These are phyloP conservation scores for Aspergillus sp. DNA, from an alignment of 2,329 filamentous ascomycete genomes.

Conservation along the genomic window DNA sequence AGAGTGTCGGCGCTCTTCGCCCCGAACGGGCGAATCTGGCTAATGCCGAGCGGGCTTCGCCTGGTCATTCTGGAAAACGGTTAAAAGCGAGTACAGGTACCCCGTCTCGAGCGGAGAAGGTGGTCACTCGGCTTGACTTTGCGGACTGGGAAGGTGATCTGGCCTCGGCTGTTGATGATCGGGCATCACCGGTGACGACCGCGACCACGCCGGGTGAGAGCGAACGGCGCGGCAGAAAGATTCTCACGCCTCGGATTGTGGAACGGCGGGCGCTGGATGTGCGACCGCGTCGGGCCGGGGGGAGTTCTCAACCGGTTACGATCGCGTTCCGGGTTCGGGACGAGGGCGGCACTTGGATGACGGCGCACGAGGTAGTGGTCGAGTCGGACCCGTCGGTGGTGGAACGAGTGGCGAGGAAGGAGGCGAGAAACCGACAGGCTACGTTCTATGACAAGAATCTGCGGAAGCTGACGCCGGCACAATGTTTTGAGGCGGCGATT, in stretches of 20 bases:
- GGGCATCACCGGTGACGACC: neutral
- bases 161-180: neutral
- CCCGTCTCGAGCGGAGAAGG: neutral
- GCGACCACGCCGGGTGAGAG: neutral
- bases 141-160: neutral
- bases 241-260: neutral
- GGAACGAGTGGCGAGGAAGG: slow-evolving; percentile 14
- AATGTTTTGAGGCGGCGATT: slow-evolving; percentile 21
- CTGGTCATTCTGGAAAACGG: neutral
- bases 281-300: neutral
- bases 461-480: slow-evolving; percentile 12
- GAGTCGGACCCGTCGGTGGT: slow-evolving; percentile 17
- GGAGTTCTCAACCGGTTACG: neutral
- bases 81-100: neutral
- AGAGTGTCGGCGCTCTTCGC: too few species aligned
- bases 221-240: neutral
- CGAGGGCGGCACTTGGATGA: neutral
- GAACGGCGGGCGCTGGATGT: neutral
- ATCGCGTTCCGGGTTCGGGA: neutral
- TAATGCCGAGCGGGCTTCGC: neutral
- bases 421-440: slow-evolving; percentile 12
- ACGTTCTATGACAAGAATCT: slow-evolving; percentile 21
- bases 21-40: neutral
- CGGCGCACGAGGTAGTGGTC: slow-evolving; percentile 13
- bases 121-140: neutral